Base-by-base conservation (phyloP, 1,139 yeast species). In the Suhomyces panamericanus region DNA sequence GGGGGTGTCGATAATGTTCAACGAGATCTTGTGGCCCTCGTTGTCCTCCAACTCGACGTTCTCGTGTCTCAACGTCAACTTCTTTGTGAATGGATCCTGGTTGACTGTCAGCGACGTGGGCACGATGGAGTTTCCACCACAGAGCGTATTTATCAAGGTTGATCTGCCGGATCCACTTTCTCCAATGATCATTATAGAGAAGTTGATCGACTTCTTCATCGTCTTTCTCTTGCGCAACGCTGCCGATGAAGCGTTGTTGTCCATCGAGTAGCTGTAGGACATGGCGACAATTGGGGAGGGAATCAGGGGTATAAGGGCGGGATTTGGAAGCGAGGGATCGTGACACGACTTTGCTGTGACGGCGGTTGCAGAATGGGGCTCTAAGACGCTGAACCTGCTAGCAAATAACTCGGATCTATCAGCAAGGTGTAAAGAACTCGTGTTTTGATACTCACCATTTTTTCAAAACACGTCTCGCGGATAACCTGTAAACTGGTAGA, bases 51-150 rank as follows among this genome's bases (percentile, higher is more conserved):
- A 69, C 56, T 74, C 79, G 29, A 74, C 78, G 49, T 73, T 73
- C 49, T 74, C 78, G 49, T 74, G 78, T 56, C 79, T 66, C 52
- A 74, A 67, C 10, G 75, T 70, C 48, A 74, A 62, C 51, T 71
- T 73, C 48, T 66, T 72, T 44, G 63, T 55, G 51, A 67, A 72
- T 12, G 78, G 74, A 49, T 74, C 78, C 50, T 73, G 77, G 36
- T 56, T 60, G 15, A 66, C 67, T 1, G 78, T 74, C 52, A 69
- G 67, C 6, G 64, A 59, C 6, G 64, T 57, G 14, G 66, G 64
- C 28, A 62, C 66, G 31, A 62, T 62, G 37, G 59, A 50, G 54
- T 86, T 83, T 52, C 93, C 95, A 38, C 96, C 96, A 69, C 98
- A 91, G 47, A 86, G 70, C 11, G 85, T 78, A 59, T 82, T 81